Evolutionary conservation across 331 rosid genomes (phyloP), one percentile per base, ranked within the genome.

Genomic region (Quercus tomentella): DNA sequence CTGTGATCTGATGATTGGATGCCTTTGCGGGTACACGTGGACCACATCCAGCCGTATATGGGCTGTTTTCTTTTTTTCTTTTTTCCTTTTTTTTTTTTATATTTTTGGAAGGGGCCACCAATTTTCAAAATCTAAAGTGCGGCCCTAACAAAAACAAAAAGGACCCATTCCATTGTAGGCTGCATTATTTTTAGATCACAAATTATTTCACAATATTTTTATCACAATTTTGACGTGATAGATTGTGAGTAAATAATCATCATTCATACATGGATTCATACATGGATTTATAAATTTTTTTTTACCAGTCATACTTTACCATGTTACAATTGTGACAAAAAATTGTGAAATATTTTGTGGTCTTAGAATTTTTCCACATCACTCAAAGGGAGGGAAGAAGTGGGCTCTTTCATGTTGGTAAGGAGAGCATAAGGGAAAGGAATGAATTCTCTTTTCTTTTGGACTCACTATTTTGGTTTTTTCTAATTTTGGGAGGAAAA

Each of bases 31-130:
- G 37, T 28, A 67, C 85, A 88, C 83, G 84, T 87, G 89, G 88
- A 68, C 71, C 76, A 55, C 65, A 22, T 75, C 83, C 89, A 88
- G 87, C 89, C 75, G 83, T 72, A 54, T 4, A 28, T 52, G 74
- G 60, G 87, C 87, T 82, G 82, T 76, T 82, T 21, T 11, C 35
- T 3, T n/a, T 33, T 21, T 17, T 22, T 4, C 1, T 15, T 5
- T 7, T 31, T 57, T 35, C 35, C 6, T 20, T 31, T 15, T 21
- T 45, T 10, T 1, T 1, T 5, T 7, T 31, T n/a, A n/a, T n/a
- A n/a, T 57, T 66, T 51, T 7, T 3, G 1, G 4, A 49, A 1
- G 54, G 54, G 5, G 4, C 17, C 54, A 12, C 54, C 54, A 49
- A 49, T 49, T 12, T 49, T 37, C 45, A 37, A 37, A 37, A 7